Conservation (phyloP, 345 rosid genomes). For the Toxicodendron radicans region DNA sequence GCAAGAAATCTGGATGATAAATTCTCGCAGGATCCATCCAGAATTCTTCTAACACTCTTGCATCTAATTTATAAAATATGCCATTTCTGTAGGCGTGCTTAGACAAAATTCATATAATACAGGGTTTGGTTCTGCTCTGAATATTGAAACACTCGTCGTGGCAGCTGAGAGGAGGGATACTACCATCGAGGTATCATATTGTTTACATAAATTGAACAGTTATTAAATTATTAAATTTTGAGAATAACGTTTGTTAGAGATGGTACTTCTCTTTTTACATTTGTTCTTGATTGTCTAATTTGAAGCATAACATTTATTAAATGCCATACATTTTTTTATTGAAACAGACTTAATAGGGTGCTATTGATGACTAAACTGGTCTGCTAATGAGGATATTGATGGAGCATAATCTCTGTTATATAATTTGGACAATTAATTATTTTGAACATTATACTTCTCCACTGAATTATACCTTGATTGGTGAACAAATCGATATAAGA, state of each 20-base stretch:
- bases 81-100: constrained; percentile 5
- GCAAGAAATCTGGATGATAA: background rate
- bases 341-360: too few species aligned
- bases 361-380: too few species aligned
- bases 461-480: background rate
- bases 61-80: background rate
- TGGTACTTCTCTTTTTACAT: too few species aligned
- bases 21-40: background rate
- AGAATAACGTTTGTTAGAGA: background rate
- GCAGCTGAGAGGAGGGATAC: constrained; percentile 93
- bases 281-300: too few species aligned
- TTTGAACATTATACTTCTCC: background rate
- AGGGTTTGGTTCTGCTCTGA: constrained; percentile 98
- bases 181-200: constrained; percentile 65
- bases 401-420: too few species aligned
- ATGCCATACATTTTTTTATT: too few species aligned
- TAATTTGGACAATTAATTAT: too few species aligned
- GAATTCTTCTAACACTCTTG: constrained; percentile 8
- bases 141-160: constrained; percentile 89
- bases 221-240: background rate
- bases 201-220: too few species aligned
- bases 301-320: too few species aligned
- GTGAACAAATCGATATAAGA: too few species aligned
- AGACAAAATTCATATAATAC: constrained; percentile 15
- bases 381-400: too few species aligned